A percentile compares a stretch with the other conserved stretches of the same genome.
Conservation (phyloP, 2,329 filamentous ascomycete genomes). For the Lanzia echinophila region DNA sequence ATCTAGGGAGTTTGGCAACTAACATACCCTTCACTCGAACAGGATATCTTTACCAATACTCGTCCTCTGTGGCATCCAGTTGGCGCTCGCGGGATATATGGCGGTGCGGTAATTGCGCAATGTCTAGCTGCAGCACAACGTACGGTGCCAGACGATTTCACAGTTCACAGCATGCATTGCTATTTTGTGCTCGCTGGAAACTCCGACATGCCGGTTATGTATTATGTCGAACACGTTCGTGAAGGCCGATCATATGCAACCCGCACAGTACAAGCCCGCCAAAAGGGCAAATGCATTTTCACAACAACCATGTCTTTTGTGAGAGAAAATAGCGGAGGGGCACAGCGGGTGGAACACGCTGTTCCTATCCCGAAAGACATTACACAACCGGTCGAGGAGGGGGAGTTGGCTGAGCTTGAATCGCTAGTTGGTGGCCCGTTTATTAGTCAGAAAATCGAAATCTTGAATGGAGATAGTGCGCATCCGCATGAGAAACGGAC, state of each 20-base stretch:
- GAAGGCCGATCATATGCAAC: slow-evolving; percentile 88
- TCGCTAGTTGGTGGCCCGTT: slow-evolving; percentile 41
- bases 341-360: slow-evolving; percentile 56
- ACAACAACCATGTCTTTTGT: slow-evolving; percentile 91
- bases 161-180: slow-evolving; percentile 95
- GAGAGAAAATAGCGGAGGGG: slow-evolving; percentile 51
- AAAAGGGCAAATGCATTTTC: slow-evolving; percentile 85
- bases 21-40: background rate
- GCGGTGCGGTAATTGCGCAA: slow-evolving; percentile 89
- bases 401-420: slow-evolving; percentile 32
- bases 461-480: slow-evolving; percentile 43
- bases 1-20: background rate
- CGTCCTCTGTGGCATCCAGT: slow-evolving; percentile 87
- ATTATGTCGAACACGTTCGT: slow-evolving; percentile 89
- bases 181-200: slow-evolving; percentile 95
- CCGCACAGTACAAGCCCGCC: slow-evolving; percentile 89
- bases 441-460: slow-evolving; percentile 48
- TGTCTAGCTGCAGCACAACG: slow-evolving; percentile 80
- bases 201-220: slow-evolving; percentile 76
- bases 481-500: slow-evolving; percentile 61
- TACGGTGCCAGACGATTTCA: slow-evolving; percentile 75
- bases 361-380: slow-evolving; percentile 47
- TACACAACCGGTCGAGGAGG: slow-evolving; percentile 35
- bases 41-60: slow-evolving; percentile 94
- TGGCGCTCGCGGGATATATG: slow-evolving; percentile 87